phyloP scores from a whole-genome alignment of 805 yeast genomes.

The Saccharomycopsis sp. region DNA sequence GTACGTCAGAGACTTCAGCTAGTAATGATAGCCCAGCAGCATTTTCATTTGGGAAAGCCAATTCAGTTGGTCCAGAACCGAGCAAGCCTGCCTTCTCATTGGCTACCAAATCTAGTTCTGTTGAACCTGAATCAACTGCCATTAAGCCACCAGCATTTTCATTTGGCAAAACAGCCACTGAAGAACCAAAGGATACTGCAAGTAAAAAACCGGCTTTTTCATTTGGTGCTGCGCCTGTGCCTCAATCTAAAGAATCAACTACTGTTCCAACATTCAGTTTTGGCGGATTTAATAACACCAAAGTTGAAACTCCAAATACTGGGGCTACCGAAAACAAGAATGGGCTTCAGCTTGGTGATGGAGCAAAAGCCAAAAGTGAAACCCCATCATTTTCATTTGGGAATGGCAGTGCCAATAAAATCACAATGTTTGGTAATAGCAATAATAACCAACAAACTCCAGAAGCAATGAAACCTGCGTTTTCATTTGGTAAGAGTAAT shows the following conservation, averaged over 20 bases:
- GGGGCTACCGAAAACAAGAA: neutral
- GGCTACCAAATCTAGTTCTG: neutral
- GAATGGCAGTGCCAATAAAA: neutral
- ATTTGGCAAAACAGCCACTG: neutral
- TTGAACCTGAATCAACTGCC: neutral
- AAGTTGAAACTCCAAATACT: too few species aligned
- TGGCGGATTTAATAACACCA: neutral
- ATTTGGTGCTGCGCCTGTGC: neutral
- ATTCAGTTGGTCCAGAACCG: neutral
- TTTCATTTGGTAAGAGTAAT: neutral
- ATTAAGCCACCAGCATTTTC: conserved; percentile 2
- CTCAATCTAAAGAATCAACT: neutral
- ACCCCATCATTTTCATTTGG: conserved; percentile 5
- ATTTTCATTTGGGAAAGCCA: conserved; percentile 5
- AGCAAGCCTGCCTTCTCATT: neutral
- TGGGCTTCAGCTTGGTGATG: neutral
- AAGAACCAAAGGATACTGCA: neutral
- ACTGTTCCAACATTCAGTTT: neutral
- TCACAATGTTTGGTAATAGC: too few species aligned
- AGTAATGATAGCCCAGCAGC: conserved; percentile 1
- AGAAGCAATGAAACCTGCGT: conserved; percentile 2
- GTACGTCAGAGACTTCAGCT: neutral
- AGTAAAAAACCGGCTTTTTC: neutral
- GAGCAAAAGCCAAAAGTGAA: neutral
- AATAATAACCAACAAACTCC: neutral